phyloP scores from a whole-genome alignment of 2,329 filamentous ascomycete genomes.

The Dactylonectria estremocensis region DNA sequence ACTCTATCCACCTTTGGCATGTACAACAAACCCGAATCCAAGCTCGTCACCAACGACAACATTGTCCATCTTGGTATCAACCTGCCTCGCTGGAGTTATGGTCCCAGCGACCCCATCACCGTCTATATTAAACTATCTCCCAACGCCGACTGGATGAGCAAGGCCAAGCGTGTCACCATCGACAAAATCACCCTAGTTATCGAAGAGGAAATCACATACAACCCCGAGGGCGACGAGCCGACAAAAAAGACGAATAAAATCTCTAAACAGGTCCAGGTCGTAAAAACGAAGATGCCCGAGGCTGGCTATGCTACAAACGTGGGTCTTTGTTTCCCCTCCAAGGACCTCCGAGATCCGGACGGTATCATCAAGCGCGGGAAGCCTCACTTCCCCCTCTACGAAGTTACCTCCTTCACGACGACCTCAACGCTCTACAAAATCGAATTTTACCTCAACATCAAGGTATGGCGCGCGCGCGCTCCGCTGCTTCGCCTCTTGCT shows the following conservation, averaged over 20 bases:
- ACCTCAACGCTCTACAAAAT: slow-evolving; percentile 97
- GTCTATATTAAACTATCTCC: slow-evolving; percentile 96
- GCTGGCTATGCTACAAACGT: slow-evolving; percentile 94
- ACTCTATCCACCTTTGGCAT: slow-evolving; percentile 98
- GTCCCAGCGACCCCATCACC: slow-evolving; percentile 93
- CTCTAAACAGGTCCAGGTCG: slow-evolving; percentile 84
- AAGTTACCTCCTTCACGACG: slow-evolving; percentile 92
- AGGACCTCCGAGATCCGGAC: slow-evolving; percentile 88
- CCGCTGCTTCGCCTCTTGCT: slow-evolving; percentile 35
- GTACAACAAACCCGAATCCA: slow-evolving; percentile 96
- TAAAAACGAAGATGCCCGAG: slow-evolving; percentile 90
- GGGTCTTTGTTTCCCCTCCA: slow-evolving; percentile 90
- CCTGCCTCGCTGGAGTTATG: slow-evolving; percentile 95
- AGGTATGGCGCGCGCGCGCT: slow-evolving; percentile 69
- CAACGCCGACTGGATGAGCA: slow-evolving; percentile 91
- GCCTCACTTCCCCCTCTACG: slow-evolving; percentile 89
- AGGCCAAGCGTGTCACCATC: slow-evolving; percentile 93
- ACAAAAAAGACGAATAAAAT: slow-evolving; percentile 91
- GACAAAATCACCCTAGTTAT: slow-evolving; percentile 94
- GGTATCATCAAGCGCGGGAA: slow-evolving; percentile 90
- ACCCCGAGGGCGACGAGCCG: slow-evolving; percentile 96
- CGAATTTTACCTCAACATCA: slow-evolving; percentile 95
- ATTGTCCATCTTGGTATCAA: slow-evolving; percentile 93
- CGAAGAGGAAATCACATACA: slow-evolving; percentile 98
- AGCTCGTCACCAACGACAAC: slow-evolving; percentile 89